phyloP scores from a whole-genome alignment of 805 yeast species.

The Candida xyloterini region DNA sequence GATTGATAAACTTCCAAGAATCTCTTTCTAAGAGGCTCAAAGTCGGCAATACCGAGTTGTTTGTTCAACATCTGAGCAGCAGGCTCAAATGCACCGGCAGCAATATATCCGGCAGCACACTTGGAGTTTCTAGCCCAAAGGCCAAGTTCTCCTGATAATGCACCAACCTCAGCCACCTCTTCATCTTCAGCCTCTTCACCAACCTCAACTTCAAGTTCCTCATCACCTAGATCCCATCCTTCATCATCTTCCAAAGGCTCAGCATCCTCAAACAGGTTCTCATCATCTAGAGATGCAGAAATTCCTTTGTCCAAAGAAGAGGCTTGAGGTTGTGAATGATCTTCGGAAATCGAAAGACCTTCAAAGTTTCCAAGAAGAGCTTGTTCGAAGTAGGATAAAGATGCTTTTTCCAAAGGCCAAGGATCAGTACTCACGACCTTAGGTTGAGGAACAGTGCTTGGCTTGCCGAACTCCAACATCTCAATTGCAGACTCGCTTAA shows the following conservation, averaged over 20 bases:
- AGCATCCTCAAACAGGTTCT: constrained; percentile 42
- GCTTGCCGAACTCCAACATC: constrained; percentile 34
- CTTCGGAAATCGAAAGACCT: constrained; percentile 49
- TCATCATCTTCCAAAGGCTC: constrained; percentile 58
- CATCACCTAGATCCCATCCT: constrained; percentile 83
- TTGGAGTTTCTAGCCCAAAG: constrained; percentile 87
- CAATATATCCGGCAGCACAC: constrained; percentile 87
- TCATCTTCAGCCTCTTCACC: constrained; percentile 37
- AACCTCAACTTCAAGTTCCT: constrained; percentile 64
- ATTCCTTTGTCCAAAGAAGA: constrained; percentile 6
- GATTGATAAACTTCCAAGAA: constrained; percentile 84
- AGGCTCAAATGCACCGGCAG: constrained; percentile 94
- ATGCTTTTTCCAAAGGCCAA: constrained; percentile 82
- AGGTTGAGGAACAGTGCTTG: constrained; percentile 47
- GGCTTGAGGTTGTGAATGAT: constrained; percentile 19
- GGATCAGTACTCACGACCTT: constrained; percentile 43
- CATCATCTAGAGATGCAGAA: constrained; percentile 32
- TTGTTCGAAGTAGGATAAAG: constrained; percentile 78
- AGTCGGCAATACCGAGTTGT: constrained; percentile 82
- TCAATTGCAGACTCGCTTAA: constrained; percentile 58
- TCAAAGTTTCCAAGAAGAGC: constrained; percentile 80
- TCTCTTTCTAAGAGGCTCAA: constrained; percentile 81
- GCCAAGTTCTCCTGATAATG: constrained; percentile 57
- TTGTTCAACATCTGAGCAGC: constrained; percentile 91
- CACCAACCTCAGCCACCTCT: constrained; percentile 33